Evolutionary conservation across 306 rosid genomes (phyloP).

Genomic region (Sicyos baderoa): DNA sequence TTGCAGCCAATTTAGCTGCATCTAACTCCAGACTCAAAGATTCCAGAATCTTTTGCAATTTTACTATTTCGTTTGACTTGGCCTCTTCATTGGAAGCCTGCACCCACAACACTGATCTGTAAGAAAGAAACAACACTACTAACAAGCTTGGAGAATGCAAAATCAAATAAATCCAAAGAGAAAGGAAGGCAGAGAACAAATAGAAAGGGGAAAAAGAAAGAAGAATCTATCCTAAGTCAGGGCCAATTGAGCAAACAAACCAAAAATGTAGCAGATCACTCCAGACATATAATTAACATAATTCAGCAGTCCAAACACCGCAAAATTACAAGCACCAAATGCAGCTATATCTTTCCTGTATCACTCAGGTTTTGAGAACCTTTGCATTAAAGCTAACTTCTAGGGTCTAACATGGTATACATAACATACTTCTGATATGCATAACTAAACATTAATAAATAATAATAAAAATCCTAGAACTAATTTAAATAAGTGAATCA

Average conservation of each 20-base stretch:
- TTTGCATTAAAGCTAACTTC: neutral
- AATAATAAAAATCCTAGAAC: neutral
- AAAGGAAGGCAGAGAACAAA: neutral
- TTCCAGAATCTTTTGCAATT: conserved; percentile 62
- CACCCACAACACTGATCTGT: conserved; percentile 25
- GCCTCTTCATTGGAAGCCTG: conserved; percentile 91
- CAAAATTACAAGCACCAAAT: neutral
- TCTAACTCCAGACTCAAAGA: conserved; percentile 78
- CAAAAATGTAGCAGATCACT: neutral
- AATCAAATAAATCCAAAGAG: neutral
- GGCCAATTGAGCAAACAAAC: neutral
- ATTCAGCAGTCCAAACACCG: neutral
- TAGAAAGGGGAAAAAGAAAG: neutral
- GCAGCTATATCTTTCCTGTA: neutral
- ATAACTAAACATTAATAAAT: neutral
- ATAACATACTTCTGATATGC: neutral
- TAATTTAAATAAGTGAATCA: neutral
- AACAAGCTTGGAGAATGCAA: neutral
- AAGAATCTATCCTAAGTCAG: neutral
- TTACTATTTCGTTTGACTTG: conserved; percentile 56
- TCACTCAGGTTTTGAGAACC: neutral
- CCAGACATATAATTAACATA: neutral
- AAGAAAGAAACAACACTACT: conserved; percentile 12
- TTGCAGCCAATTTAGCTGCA: conserved; percentile 74
- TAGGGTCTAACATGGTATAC: neutral